These are phyloP conservation scores for Tetrahymena elliotti DNA, from an alignment of 73 alveolate genomes.

Conservation along the genomic window DNA sequence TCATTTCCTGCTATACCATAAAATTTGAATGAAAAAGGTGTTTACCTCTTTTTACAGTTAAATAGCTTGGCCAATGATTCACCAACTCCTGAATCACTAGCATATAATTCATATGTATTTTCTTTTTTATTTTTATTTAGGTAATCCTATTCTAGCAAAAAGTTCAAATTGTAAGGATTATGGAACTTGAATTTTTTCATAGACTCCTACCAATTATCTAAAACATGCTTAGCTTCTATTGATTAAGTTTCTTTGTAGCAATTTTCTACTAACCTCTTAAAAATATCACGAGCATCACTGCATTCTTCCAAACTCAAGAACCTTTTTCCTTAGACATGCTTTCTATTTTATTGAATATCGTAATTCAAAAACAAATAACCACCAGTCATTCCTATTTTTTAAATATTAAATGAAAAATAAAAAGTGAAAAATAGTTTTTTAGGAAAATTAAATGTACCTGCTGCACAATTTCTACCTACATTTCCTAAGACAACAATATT, in stretches of 20 bases:
- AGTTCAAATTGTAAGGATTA: not conserved
- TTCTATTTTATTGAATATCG: not conserved
- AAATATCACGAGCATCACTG: not conserved
- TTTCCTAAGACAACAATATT: conserved; percentile 16
- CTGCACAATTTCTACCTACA: conserved; percentile 11
- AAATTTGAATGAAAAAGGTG: not conserved
- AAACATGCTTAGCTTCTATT: not conserved
- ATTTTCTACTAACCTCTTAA: not conserved
- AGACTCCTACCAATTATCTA: not conserved
- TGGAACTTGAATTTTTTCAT: not conserved
- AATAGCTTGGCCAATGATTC: not conserved
- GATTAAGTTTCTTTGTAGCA: not conserved
- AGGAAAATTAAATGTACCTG: not conserved
- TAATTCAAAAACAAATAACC: not conserved
- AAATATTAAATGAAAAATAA: not conserved
- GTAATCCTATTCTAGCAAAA: not conserved
- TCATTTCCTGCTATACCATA: not conserved
- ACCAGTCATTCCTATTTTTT: not conserved
- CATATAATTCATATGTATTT: not conserved
- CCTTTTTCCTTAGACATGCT: not conserved
- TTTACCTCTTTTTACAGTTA: not conserved
- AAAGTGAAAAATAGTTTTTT: not conserved
- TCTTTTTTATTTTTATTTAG: not conserved
- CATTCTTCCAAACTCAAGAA: not conserved
- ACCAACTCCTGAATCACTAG: not conserved